Conservation (phyloP, 2,329 filamentous ascomycete species). For the Magnaporthales sp. region DNA sequence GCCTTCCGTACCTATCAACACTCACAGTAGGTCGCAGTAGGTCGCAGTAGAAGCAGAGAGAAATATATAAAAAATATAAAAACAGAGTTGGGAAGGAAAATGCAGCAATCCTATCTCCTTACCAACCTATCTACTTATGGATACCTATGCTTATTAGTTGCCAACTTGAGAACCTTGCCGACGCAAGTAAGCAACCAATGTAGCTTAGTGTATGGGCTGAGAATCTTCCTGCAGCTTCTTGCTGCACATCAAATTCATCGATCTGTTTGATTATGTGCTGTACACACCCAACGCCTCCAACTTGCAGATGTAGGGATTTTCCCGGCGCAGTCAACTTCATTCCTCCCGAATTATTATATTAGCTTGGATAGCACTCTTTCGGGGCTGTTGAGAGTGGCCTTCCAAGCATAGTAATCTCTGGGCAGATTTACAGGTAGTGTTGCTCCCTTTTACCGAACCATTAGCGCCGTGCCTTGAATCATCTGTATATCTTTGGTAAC, state of each 20-base stretch:
- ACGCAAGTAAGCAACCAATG: not conserved
- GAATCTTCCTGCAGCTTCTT: not conserved
- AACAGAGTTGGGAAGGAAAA: no score
- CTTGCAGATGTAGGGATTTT: not conserved
- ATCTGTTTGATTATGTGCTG: not conserved
- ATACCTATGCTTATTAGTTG: not conserved
- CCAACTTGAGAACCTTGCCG: not conserved
- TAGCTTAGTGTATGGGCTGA: not conserved
- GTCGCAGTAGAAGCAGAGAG: no score
- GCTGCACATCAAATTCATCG: not conserved
- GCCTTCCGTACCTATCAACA: not conserved
- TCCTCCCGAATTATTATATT: not conserved
- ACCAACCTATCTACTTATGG: not conserved
- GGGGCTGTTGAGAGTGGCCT: no score
- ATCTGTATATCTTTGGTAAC: not conserved
- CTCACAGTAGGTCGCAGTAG: no score
- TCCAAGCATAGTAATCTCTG: not conserved
- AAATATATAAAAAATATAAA: not conserved
- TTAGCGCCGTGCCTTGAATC: not conserved
- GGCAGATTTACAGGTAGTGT: not conserved
- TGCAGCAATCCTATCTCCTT: not conserved
- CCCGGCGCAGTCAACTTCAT: not conserved
- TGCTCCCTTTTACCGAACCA: not conserved
- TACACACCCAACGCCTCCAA: not conserved
- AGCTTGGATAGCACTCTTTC: not conserved